Evolutionary conservation across 495 filamentous ascomycete genomes (phyloP).

Genomic region (Xylaria nigripes): DNA sequence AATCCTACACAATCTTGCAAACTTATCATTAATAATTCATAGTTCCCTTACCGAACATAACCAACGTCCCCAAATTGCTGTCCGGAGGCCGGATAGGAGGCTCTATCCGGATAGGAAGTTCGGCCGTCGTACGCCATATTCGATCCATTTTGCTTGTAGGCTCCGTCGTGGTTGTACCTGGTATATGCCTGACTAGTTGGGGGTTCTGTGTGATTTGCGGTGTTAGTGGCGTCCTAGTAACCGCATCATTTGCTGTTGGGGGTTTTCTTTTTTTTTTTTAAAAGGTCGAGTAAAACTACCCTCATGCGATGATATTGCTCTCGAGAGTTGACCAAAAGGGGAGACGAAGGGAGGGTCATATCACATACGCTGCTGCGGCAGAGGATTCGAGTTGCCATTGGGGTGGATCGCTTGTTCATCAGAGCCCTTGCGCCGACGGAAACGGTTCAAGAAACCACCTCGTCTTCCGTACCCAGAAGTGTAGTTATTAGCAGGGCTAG

Average conservation of each 20-base stretch:
- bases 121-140: conserved; percentile 20
- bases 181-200: conserved; percentile 32
- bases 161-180: conserved; percentile 29
- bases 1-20: neutral
- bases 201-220: conserved; percentile 12
- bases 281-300: too few relatives aligned
- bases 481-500: conserved; percentile 68
- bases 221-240: neutral
- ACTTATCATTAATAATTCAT: neutral
- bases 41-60: neutral
- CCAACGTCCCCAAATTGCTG: conserved; percentile 10
- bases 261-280: too few relatives aligned
- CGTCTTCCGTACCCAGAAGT: conserved; percentile 54
- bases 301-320: neutral
- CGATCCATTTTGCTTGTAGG: conserved; percentile 24
- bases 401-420: conserved; percentile 14
- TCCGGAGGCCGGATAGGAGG: conserved; percentile 15
- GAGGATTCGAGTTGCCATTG: conserved; percentile 25
- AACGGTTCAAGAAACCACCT: conserved; percentile 23
- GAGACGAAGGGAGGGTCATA: neutral
- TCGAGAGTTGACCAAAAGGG: neutral
- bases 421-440: conserved; percentile 19
- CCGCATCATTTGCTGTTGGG: neutral
- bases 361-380: conserved; percentile 27
- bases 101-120: conserved; percentile 19